A percentile compares a stretch with the other conserved stretches of the same genome.
These are phyloP conservation scores for Malassezia slooffiae DNA, from an alignment of 1,284 basidiomycete species.

Conservation along the genomic window DNA sequence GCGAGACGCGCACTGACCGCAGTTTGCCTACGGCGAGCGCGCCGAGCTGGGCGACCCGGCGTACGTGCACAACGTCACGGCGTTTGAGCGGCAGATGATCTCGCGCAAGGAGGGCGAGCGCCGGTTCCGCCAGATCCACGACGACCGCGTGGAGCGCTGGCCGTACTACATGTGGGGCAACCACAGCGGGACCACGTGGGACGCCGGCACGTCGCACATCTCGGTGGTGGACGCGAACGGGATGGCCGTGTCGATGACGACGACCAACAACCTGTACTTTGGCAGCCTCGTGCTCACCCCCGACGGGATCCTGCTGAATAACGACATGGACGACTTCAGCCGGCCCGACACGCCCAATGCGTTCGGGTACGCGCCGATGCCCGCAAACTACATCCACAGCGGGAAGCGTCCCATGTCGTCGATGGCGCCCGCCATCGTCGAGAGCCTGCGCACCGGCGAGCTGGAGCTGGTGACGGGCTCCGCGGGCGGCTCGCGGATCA, in stretches of 20 bases:
- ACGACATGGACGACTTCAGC: constrained; percentile 49
- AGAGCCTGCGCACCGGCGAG: constrained; percentile 35
- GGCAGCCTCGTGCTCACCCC: constrained; percentile 34
- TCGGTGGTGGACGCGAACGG: constrained; percentile 47
- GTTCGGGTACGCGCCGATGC: constrained; percentile 41
- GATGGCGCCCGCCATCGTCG: constrained; percentile 47
- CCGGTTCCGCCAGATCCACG: constrained; percentile 41
- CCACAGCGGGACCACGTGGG: constrained; percentile 42
- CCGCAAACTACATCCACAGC: constrained; percentile 47
- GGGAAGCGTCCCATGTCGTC: constrained; percentile 48
- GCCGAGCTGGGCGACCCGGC: constrained; percentile 48
- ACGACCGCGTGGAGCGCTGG: constrained; percentile 25
- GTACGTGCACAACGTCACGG: constrained; percentile 47
- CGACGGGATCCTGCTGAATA: constrained; percentile 37
- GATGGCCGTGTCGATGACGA: constrained; percentile 48
- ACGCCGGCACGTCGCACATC: constrained; percentile 48
- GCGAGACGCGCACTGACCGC: too few species aligned
- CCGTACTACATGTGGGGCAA: constrained; percentile 48
- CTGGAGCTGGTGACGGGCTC: constrained; percentile 47
- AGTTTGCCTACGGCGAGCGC: constrained; percentile 48
- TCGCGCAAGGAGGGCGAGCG: constrained; percentile 27
- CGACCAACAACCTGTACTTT: constrained; percentile 48
- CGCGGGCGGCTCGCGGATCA: constrained; percentile 49
- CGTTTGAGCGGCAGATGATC: constrained; percentile 44
- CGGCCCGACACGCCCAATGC: constrained; percentile 44